phyloP scores from a whole-genome alignment of 352 stramenopile species.

The Globisporangium uncinulatum region DNA sequence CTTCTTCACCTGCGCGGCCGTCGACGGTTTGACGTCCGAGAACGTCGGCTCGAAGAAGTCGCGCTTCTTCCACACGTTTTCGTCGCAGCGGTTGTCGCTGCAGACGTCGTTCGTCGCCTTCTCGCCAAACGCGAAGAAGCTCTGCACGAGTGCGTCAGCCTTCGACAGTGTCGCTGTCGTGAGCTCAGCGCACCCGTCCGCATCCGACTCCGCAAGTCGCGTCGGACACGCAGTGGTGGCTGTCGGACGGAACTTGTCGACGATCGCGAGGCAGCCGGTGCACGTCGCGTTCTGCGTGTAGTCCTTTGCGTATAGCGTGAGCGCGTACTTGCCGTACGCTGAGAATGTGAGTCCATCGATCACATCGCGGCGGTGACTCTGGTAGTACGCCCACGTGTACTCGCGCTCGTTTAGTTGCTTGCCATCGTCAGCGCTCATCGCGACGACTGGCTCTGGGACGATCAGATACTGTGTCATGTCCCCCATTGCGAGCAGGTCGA shows the following conservation, averaged over 20 bases:
- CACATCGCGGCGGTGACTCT: constrained; percentile 22
- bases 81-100: constrained; percentile 45
- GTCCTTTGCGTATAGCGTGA: constrained; percentile 39
- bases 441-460: constrained; percentile 13
- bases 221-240: constrained; percentile 32
- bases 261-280: constrained; percentile 43
- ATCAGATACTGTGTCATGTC: constrained; percentile 9
- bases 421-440: constrained; percentile 24
- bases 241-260: constrained; percentile 47
- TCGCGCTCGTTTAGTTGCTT: constrained; percentile 11
- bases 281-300: constrained; percentile 38
- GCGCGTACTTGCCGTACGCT: constrained; percentile 50
- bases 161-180: constrained; percentile 27
- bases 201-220: constrained; percentile 2
- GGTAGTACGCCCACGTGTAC: constrained; percentile 52
- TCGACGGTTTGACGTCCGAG: constrained; percentile 1
- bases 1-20: constrained; percentile 10
- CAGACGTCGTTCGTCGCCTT: constrained; percentile 51
- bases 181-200: constrained; percentile 12
- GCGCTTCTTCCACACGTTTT: constrained; percentile 17
- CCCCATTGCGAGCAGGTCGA: constrained; percentile 14
- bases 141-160: constrained; percentile 13
- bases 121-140: constrained; percentile 37
- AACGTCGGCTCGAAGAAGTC: constrained; percentile 39
- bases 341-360: constrained; percentile 42